Evolutionary conservation across 805 yeast genomes (phyloP).

Genomic region (Clavispora fructus): DNA sequence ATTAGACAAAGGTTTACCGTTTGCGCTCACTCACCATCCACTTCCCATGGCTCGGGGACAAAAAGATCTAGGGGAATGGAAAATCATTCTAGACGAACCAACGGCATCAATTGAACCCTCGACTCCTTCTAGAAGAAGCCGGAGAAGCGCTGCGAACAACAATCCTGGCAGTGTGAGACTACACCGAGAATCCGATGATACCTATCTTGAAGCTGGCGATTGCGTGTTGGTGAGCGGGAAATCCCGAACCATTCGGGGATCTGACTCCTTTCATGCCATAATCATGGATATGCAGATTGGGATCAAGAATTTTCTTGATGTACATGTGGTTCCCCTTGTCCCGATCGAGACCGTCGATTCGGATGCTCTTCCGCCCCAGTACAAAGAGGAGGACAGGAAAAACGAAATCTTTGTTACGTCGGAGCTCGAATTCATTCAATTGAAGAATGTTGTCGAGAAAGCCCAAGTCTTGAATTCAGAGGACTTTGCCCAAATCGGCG

Average conservation of each 20-base stretch:
- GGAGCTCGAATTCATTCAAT: constrained; percentile 37
- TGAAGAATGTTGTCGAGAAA: constrained; percentile 38
- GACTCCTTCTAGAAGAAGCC: constrained; percentile 17
- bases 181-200: constrained; percentile 32
- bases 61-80: constrained; percentile 15
- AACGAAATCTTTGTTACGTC: constrained; percentile 55
- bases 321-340: constrained; percentile 46
- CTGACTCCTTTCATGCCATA: constrained; percentile 36
- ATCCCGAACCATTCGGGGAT: constrained; percentile 14
- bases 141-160: constrained; percentile 9
- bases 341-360: constrained; percentile 34
- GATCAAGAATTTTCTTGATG: constrained; percentile 41
- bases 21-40: not conserved
- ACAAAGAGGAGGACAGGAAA: constrained; percentile 8
- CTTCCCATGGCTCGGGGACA: constrained; percentile 10
- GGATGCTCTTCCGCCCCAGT: constrained; percentile 11
- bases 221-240: constrained; percentile 33
- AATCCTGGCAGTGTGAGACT: constrained; percentile 4
- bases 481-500: constrained; percentile 27
- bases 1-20: not conserved
- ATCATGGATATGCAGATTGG: constrained; percentile 51
- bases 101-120: constrained; percentile 2
- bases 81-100: constrained; percentile 3
- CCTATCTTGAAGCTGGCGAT: constrained; percentile 51
- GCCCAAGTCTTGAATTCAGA: constrained; percentile 40